Conservation (phyloP, 2,329 filamentous ascomycete genomes). For the Aspergillus transmontanensis region DNA sequence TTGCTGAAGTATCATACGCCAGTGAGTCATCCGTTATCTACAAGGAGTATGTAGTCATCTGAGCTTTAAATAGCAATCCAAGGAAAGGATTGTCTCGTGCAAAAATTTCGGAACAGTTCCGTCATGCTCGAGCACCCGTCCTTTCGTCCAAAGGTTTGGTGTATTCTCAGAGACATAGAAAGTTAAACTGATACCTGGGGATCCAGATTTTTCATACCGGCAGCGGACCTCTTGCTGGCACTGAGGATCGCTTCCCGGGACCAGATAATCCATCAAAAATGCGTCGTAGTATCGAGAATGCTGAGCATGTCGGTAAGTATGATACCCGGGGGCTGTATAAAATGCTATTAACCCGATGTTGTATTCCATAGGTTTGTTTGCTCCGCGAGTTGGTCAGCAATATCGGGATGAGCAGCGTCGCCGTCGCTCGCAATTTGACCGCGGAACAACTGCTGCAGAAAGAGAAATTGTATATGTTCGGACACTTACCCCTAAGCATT, state of each 20-base stretch:
- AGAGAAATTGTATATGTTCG: conserved; percentile 56
- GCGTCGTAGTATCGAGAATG: conserved; percentile 84
- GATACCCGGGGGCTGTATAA: background rate
- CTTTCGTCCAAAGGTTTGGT: conserved; percentile 78
- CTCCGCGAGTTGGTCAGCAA: conserved; percentile 74
- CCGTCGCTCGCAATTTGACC: conserved; percentile 76
- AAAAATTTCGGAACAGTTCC: conserved; percentile 95
- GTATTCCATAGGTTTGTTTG: conserved; percentile 60
- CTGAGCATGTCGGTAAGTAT: conserved; percentile 74
- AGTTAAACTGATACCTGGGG: conserved; percentile 15
- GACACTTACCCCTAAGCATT: conserved; percentile 23
- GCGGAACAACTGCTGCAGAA: conserved; percentile 73
- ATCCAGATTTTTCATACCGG: conserved; percentile 57
- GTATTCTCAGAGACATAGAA: background rate
- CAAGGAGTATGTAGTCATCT: background rate
- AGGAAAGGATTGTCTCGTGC: conserved; percentile 84
- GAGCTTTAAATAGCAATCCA: conserved; percentile 70
- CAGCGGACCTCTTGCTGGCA: conserved; percentile 59
- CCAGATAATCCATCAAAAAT: conserved; percentile 87
- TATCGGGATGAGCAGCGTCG: conserved; percentile 75
- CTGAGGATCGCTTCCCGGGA: conserved; percentile 73
- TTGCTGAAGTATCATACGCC: conserved; percentile 92
- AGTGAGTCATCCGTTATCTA: conserved; percentile 59
- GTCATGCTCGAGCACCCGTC: conserved; percentile 86
- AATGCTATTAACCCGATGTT: background rate